Base-by-base conservation (phyloP, 805 yeast genomes). In the Ogataea paraovalis region DNA sequence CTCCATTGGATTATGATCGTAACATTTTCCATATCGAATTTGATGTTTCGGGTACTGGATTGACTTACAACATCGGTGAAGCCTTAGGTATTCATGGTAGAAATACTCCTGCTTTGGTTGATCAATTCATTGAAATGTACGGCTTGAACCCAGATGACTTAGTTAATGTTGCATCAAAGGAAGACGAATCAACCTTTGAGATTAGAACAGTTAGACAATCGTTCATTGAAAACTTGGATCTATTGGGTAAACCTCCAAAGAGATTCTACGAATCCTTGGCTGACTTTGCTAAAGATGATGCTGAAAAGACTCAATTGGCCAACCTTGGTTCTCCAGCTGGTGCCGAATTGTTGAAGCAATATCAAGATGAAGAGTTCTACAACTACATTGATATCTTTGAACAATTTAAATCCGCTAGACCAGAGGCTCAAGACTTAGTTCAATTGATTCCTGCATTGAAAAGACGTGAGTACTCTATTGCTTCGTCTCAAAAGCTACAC, bases 381-480 rank as follows among this genome's bases (percentile, higher is more conserved):
- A 80, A 87, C 28, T 92, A 86, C 64, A 87, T 82, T 44, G 98
- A 92, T 65, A 76, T 91, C 51, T 77, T 91, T 56, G 80, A 79
- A 56, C 80, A 85, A 62, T 92, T 87, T 76, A 74, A 79, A 57
- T 82, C 91, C 48, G 96, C 92, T 21, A 82, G 83, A 66, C 97
- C 97, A 22, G 59, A 80, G 3, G 72, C 85, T 48, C 75, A 73
- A 47, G 89, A 87, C 21, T 76, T 92, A 58, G 80, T 85, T 32
- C 77, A 77, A 57, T 69, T 92, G 48, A 78, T 92, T 54, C 81
- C 96, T 20, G 91, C 96, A 16, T 77, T 91, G 64, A 92, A 92
- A 76, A 85, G 98, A 75, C 87, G 98, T 75, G 98, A 92, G 70
- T 92, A 92, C 68, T 92, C 97, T 13, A 92, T 92, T 68, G 97